phyloP scores from a whole-genome alignment of 139 green algal genomes.

The Yamagishiella unicocca region DNA sequence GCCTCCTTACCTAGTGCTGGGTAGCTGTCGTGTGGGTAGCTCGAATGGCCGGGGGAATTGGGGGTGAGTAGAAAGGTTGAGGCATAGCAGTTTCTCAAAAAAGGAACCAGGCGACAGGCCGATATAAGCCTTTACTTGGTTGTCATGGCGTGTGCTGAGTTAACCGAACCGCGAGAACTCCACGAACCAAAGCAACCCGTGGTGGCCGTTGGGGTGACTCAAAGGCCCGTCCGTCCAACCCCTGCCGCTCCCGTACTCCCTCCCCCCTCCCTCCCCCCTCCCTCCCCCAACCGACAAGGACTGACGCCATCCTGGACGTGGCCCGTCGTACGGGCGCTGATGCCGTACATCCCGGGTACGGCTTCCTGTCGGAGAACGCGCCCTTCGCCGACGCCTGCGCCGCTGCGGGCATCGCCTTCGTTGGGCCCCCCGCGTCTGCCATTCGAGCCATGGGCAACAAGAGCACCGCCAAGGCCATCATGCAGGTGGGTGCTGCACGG shows the following conservation, averaged over 20 bases:
- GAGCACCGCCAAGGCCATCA: conserved; percentile 79
- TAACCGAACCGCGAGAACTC: too few relatives aligned
- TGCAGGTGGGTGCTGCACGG: conserved; percentile 57
- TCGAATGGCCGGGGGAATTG: too few relatives aligned
- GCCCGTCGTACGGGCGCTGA: conserved; percentile 68
- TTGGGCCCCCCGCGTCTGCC: conserved; percentile 78
- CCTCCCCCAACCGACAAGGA: neutral
- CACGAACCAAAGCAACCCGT: too few relatives aligned
- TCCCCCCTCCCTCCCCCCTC: neutral
- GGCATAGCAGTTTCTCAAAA: too few relatives aligned
- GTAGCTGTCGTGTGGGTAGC: too few relatives aligned
- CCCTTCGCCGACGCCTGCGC: conserved; percentile 76
- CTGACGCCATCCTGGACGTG: conserved; percentile 74
- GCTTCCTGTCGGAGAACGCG: conserved; percentile 88
- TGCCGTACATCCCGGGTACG: conserved; percentile 89
- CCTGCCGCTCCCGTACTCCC: too few relatives aligned
- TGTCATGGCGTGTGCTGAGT: too few relatives aligned
- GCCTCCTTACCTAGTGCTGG: too few relatives aligned
- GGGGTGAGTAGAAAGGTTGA: too few relatives aligned
- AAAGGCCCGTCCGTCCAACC: neutral
- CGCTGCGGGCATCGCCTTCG: conserved; percentile 73
- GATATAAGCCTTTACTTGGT: too few relatives aligned
- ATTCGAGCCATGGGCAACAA: conserved; percentile 85
- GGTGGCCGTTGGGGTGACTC: too few relatives aligned
- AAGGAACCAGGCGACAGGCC: too few relatives aligned